Percentiles rank a stretch among this genome's conserved stretches.
Evolutionary conservation across 169 alveolate genomes (phyloP).

Genomic region (Plasmodium inui): DNA sequence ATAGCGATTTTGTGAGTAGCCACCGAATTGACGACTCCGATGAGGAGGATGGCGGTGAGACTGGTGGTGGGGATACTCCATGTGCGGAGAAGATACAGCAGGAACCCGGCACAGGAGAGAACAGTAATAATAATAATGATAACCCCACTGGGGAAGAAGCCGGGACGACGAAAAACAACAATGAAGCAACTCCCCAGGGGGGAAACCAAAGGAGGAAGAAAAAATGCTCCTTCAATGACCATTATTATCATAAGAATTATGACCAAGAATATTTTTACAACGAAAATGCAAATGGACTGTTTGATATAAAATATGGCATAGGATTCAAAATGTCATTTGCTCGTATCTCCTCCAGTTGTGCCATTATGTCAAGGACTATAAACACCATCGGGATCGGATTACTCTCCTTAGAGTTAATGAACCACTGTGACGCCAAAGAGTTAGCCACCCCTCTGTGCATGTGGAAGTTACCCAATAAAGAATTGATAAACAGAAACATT

Average conservation of each 20-base stretch:
- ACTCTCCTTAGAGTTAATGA: slow-evolving; percentile 87
- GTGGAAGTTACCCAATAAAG: slow-evolving; percentile 92
- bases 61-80: background rate
- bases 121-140: background rate
- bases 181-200: background rate
- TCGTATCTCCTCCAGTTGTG: slow-evolving; percentile 89
- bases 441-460: slow-evolving; percentile 88
- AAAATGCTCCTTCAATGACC: slow-evolving; percentile 13
- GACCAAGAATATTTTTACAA: slow-evolving; percentile 62
- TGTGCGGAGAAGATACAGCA: background rate
- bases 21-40: slow-evolving; percentile 9
- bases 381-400: slow-evolving; percentile 91
- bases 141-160: background rate
- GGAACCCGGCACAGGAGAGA: background rate
- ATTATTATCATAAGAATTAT: slow-evolving; percentile 29
- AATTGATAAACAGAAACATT: slow-evolving; percentile 87
- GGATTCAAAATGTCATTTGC: slow-evolving; percentile 92
- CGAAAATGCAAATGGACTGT: slow-evolving; percentile 54
- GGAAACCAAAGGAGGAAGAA: background rate
- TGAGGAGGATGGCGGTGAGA: background rate
- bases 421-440: slow-evolving; percentile 85
- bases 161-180: background rate
- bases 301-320: slow-evolving; percentile 83
- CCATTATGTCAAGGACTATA: slow-evolving; percentile 90
- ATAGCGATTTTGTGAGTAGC: slow-evolving; percentile 13